Evolutionary conservation across 768 basidiomycete genomes (phyloP), one percentile per base, ranked within the genome.

Genomic region (Tulasnella sp.): DNA sequence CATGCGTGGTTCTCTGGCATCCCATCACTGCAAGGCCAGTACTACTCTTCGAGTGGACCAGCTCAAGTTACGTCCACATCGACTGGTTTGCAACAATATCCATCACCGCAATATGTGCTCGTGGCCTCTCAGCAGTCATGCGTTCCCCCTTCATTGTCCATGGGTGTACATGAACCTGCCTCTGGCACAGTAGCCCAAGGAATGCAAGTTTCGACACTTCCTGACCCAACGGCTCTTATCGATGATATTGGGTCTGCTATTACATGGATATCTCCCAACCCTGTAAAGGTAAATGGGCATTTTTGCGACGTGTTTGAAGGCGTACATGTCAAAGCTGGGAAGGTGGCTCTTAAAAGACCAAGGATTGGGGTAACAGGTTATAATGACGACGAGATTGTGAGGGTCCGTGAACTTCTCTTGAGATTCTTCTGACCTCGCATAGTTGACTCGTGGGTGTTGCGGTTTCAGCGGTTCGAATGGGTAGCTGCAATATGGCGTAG

Each of bases 81-180:
- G n/a, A n/a, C n/a, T n/a, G n/a, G n/a, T n/a, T n/a, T n/a, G n/a
- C n/a, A n/a, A n/a, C n/a, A n/a, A n/a, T n/a, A n/a, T n/a, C n/a
- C n/a, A n/a, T n/a, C n/a, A n/a, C n/a, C n/a, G n/a, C n/a, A 1
- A 3, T 34, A 76, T 16, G 44, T 44, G 44, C 16, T 44, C 44
- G n/a, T n/a, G n/a, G n/a, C n/a, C n/a, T n/a, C n/a, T n/a, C 76
- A 80, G 79, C 79, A 74, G 46, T 36, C 75, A 10, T 68, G 39
- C 40, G 34, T 79, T 27, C 71, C 76, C 6, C 71, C 76, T 7
- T 48, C 79, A 8, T 74, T 39, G n/a, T 76, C 80, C 36, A 46
- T 68, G 42, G 48, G 34, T 14, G 71, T 76, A 24, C 75, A 76
- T 56, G 38, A 48, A 19, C 62, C 79, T 48, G 27, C 76, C 31